These are phyloP conservation scores for Cicer chorassanicum DNA, from an alignment of 306 rosid species.

Conservation along the genomic window DNA sequence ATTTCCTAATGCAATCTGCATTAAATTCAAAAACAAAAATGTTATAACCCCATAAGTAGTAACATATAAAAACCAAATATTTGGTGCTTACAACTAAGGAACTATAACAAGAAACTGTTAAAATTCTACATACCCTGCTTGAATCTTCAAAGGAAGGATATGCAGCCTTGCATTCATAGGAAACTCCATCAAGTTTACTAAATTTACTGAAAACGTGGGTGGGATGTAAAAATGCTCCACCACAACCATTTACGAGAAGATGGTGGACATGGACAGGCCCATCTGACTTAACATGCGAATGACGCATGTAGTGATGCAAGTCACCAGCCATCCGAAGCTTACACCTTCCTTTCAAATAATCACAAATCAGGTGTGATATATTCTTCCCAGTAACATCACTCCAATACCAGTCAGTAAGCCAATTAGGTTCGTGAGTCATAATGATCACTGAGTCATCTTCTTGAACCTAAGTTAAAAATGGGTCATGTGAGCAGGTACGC, in stretches of 20 bases:
- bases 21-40: constrained; percentile 27
- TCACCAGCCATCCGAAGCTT: constrained; percentile 97
- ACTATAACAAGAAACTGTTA: constrained; percentile 36
- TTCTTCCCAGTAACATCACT: constrained; percentile 82
- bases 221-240: constrained; percentile 99
- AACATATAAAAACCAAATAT: constrained; percentile 26
- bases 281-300: constrained; percentile 79
- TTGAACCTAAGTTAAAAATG: constrained; percentile 64
- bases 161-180: constrained; percentile 89
- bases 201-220: constrained; percentile 92
- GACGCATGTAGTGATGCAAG: constrained; percentile 99
- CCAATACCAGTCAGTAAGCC: constrained; percentile 99
- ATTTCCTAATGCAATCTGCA: constrained; percentile 93
- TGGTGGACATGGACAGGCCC: constrained; percentile 79
- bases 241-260: constrained; percentile 95
- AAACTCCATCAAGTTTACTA: constrained; percentile 59
- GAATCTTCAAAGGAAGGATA: constrained; percentile 97
- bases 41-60: constrained; percentile 36
- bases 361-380: constrained; percentile 77
- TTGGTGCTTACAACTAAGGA: constrained; percentile 5
- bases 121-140: constrained; percentile 67
- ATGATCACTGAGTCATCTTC: constrained; percentile 85
- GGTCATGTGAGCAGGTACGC: constrained; percentile 37
- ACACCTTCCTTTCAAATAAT: constrained; percentile 91
- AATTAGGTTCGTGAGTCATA: constrained; percentile 89